Conservation (phyloP, 257 asterid species). For the Osmanthus fragrans region DNA sequence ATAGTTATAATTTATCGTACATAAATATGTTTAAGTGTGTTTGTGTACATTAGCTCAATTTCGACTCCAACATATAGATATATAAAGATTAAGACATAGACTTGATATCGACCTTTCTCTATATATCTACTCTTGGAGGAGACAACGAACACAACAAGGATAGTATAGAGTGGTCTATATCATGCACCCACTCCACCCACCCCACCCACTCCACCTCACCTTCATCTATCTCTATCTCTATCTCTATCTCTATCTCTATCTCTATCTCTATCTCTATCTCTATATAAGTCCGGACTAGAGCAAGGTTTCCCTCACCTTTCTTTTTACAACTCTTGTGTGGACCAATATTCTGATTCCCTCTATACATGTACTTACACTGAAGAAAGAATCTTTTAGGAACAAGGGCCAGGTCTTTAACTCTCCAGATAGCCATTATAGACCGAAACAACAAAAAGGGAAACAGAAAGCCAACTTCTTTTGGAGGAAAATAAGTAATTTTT, state of each 20-base stretch:
- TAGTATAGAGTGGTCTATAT: not conserved
- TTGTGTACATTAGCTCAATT: not conserved
- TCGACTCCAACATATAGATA: not conserved
- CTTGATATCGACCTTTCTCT: too few relatives aligned
- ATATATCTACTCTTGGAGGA: not conserved
- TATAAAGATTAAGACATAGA: not conserved
- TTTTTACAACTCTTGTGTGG: not conserved
- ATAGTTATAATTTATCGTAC: too few relatives aligned
- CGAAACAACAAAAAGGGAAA: not conserved
- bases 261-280: not conserved
- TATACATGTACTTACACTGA: not conserved
- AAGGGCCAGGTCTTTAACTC: not conserved
- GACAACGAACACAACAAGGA: not conserved
- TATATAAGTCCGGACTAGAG: not conserved
- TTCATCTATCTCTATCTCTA: not conserved
- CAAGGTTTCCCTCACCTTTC: not conserved
- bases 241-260: not conserved
- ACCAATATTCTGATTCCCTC: slow-evolving; percentile 8
- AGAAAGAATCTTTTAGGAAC: not conserved
- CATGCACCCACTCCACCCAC: not conserved
- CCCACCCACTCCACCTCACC: not conserved
- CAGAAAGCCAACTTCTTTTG: not conserved
- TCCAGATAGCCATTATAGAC: not conserved
- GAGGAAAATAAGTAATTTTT: not conserved
- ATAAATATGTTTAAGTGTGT: too few relatives aligned